phyloP scores from a whole-genome alignment of 2,329 filamentous ascomycete species.

The Phoma sp. region DNA sequence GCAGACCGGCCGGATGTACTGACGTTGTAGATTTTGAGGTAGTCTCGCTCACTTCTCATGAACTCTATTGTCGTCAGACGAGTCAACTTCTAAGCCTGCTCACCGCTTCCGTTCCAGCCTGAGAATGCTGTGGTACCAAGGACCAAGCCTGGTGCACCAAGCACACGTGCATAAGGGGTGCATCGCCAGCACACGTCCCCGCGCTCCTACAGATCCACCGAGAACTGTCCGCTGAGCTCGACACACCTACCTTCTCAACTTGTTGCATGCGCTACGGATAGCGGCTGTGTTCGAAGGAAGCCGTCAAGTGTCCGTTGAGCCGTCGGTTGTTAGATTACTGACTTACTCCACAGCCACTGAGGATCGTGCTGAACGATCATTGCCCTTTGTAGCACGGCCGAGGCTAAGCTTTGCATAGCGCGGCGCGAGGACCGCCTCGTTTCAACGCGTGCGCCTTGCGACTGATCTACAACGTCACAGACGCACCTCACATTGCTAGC shows the following conservation, averaged over 20 bases:
- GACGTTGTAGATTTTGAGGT: no score
- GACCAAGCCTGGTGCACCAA: neutral
- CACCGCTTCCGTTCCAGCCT: no score
- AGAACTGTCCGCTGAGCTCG: neutral
- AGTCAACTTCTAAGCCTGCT: no score
- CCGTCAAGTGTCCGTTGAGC: neutral
- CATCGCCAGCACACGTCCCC: slow-evolving; percentile 9
- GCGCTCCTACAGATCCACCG: slow-evolving; percentile 4
- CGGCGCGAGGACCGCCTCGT: neutral
- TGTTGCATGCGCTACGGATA: slow-evolving; percentile 7
- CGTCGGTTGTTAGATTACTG: slow-evolving; percentile 8
- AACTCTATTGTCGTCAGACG: neutral
- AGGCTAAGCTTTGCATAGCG: slow-evolving; percentile 10
- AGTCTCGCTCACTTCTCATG: neutral
- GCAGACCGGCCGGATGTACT: no score
- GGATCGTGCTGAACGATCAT: neutral
- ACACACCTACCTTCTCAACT: neutral
- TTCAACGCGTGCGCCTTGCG: slow-evolving; percentile 13
- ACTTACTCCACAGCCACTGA: slow-evolving; percentile 10
- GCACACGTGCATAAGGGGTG: slow-evolving; percentile 7
- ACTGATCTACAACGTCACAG: slow-evolving; percentile 16
- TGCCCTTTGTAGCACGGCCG: neutral
- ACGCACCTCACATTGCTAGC: slow-evolving; percentile 16
- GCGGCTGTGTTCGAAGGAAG: slow-evolving; percentile 1
- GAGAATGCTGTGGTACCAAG: no score